phyloP scores from a whole-genome alignment of 2,329 filamentous ascomycete genomes.

The Sporothrix mexicana region DNA sequence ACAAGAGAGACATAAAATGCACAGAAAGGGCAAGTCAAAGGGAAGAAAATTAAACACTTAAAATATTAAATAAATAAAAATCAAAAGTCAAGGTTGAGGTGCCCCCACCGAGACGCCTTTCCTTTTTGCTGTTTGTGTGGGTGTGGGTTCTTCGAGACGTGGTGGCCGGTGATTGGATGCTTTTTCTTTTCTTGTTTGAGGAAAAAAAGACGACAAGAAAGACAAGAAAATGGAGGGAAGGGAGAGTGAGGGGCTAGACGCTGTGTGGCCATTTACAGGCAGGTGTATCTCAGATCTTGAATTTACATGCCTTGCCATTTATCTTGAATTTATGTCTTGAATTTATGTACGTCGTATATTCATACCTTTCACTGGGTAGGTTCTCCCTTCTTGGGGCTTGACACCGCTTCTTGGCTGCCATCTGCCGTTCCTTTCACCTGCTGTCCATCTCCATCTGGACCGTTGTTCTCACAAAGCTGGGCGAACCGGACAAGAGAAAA shows the following conservation, averaged over 20 bases:
- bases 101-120: conserved; percentile 26
- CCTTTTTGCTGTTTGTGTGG: conserved; percentile 13
- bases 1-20: neutral
- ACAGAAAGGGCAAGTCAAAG: neutral
- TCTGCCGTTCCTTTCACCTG: neutral
- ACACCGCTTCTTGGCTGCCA: conserved; percentile 16
- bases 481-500: neutral
- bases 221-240: neutral
- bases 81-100: neutral
- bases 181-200: conserved; percentile 7
- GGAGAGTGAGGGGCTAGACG: neutral
- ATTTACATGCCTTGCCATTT: neutral
- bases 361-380: neutral
- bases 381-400: neutral
- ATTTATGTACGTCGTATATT: neutral
- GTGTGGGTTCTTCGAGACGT: conserved; percentile 38
- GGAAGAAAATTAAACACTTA: neutral
- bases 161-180: conserved; percentile 37
- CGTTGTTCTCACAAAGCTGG: neutral
- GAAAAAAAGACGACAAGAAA: neutral
- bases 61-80: no score
- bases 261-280: neutral
- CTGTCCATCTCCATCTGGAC: neutral
- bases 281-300: conserved; percentile 5
- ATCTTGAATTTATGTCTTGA: neutral